Conservation (phyloP, 2,329 filamentous ascomycete species). For the Nannizziopsis barbatae region DNA sequence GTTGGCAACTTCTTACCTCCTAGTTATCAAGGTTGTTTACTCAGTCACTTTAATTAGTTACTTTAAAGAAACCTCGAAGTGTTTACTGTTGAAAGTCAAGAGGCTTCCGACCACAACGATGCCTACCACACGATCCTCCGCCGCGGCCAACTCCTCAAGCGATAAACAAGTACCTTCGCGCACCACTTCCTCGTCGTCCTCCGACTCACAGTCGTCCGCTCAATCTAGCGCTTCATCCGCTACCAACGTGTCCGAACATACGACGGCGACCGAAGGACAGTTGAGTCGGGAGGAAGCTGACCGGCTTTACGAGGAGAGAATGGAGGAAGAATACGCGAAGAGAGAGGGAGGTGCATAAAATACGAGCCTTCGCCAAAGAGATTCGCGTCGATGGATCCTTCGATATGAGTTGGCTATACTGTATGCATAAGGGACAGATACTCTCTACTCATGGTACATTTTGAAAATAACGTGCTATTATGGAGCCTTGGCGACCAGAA, state of each 20-base stretch:
- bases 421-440: no score
- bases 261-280: slow-evolving; percentile 4
- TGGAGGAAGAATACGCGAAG: slow-evolving; percentile 40
- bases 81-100: no score
- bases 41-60: no score
- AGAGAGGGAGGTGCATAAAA: slow-evolving; percentile 31
- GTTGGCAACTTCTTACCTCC: no score
- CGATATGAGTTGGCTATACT: no score
- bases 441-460: no score
- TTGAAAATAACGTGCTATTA: no score
- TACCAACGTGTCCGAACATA: not conserved
- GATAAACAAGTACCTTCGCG: slow-evolving; percentile 8
- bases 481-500: no score
- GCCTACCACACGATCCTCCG: slow-evolving; percentile 4
- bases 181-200: slow-evolving; percentile 6
- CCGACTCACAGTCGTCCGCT: not conserved
- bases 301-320: slow-evolving; percentile 35
- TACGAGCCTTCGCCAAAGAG: not conserved
- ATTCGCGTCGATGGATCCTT: no score
- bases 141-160: slow-evolving; percentile 7
- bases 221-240: slow-evolving; percentile 6
- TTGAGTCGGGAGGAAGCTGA: slow-evolving; percentile 35
- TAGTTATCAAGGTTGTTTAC: no score
- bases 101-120: not conserved
- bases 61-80: no score